Evolutionary conservation across 2,329 filamentous ascomycete species (phyloP).

Genomic region (Aspergillus brasiliensis): DNA sequence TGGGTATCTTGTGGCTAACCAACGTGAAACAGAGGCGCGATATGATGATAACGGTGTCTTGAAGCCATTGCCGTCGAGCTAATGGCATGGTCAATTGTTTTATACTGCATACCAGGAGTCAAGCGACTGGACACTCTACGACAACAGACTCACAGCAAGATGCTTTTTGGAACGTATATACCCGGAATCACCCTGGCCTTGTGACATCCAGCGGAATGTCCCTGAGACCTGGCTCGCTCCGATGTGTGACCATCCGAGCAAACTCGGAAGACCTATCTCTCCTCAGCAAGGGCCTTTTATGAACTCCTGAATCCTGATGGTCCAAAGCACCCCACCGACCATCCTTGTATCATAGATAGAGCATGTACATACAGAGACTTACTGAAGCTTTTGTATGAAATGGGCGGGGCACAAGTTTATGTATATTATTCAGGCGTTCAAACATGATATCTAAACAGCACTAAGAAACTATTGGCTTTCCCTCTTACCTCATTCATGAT

Average conservation of each 20-base stretch:
- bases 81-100: neutral
- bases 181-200: neutral
- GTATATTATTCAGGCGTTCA: neutral
- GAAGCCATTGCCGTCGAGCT: slow-evolving; percentile 52
- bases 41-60: slow-evolving; percentile 80
- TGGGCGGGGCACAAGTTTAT: neutral
- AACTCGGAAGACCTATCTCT: neutral
- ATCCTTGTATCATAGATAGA: slow-evolving; percentile 10
- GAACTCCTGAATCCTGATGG: neutral
- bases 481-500: too few species aligned
- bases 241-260: neutral
- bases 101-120: neutral
- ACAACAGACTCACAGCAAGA: neutral
- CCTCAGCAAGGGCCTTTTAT: neutral
- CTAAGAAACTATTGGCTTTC: too few species aligned
- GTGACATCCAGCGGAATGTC: neutral
- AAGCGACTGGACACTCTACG: neutral
- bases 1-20: slow-evolving; percentile 30
- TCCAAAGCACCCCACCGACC: neutral
- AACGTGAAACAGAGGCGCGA: slow-evolving; percentile 66
- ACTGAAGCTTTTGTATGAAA: neutral
- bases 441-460: too few species aligned
- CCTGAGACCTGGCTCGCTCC: neutral
- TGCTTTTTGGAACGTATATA: neutral
- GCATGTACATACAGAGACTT: slow-evolving; percentile 6